Conservation (phyloP, 2,329 filamentous ascomycete species). For the Neofusicoccum umdonicola region DNA sequence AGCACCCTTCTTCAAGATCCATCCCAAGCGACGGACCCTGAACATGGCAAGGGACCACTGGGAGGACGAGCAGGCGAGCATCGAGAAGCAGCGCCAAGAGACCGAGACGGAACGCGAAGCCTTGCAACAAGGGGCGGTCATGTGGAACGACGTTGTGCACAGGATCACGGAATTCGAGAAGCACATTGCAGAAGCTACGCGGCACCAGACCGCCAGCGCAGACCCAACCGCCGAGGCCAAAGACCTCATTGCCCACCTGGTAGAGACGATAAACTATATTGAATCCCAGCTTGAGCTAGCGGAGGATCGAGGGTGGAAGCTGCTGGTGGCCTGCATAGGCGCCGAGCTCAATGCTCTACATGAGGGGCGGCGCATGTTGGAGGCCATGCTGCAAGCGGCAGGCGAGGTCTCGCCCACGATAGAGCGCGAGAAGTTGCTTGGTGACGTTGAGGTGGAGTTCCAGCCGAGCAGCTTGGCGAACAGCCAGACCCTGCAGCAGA, state of each 20-base stretch:
- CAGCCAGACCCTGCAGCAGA: conserved; percentile 15
- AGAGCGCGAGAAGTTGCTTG: conserved; percentile 11
- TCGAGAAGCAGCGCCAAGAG: conserved; percentile 55
- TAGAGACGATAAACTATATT: conserved; percentile 54
- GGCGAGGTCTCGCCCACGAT: conserved; percentile 25
- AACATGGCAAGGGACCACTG: conserved; percentile 72
- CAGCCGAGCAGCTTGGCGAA: conserved; percentile 15
- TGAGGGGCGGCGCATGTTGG: conserved; percentile 59
- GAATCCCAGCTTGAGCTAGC: conserved; percentile 55
- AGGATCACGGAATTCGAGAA: conserved; percentile 65
- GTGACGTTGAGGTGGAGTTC: conserved; percentile 16
- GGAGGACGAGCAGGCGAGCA: conserved; percentile 59
- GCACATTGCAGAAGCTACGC: conserved; percentile 58
- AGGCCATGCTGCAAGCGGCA: conserved; percentile 26
- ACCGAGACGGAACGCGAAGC: conserved; percentile 63
- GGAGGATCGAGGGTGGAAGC: conserved; percentile 66
- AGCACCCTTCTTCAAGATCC: conserved; percentile 23
- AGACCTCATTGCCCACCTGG: conserved; percentile 54
- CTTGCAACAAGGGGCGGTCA: conserved; percentile 62
- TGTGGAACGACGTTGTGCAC: conserved; percentile 64
- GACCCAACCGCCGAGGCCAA: conserved; percentile 24
- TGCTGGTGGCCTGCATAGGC: conserved; percentile 72
- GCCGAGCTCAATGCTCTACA: conserved; percentile 68
- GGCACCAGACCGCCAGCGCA: conserved; percentile 26
- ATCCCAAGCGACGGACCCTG: conserved; percentile 63